phyloP scores from a whole-genome alignment of 257 asterid species.

The Lithospermum erythrorhizon region DNA sequence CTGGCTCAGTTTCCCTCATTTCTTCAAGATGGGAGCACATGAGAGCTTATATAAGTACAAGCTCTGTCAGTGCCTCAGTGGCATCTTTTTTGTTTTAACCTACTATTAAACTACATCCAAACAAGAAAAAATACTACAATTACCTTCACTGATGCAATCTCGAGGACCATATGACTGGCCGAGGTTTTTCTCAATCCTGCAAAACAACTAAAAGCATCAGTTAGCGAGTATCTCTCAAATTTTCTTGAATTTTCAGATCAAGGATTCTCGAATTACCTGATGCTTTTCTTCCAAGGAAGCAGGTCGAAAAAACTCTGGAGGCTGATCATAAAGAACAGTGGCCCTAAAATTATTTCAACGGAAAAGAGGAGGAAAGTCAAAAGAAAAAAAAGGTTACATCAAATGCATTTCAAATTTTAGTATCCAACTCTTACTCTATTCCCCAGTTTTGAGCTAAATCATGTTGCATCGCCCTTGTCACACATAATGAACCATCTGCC shows the following conservation, averaged over 20 bases:
- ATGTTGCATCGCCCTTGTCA: conserved; percentile 95
- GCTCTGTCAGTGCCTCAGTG: background rate
- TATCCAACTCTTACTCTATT: conserved; percentile 45
- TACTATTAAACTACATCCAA: conserved; percentile 9
- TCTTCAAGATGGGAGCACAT: conserved; percentile 17
- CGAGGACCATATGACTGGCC: conserved; percentile 42
- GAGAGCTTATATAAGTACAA: conserved; percentile 8
- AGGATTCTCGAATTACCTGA: conserved; percentile 38
- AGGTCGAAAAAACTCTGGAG: conserved; percentile 89
- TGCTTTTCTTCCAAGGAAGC: conserved; percentile 73
- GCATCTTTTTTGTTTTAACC: background rate
- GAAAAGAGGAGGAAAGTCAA: conserved; percentile 3
- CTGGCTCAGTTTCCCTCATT: conserved; percentile 25
- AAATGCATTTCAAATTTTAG: conserved; percentile 2
- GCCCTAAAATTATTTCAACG: conserved; percentile 41
- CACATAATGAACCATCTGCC: conserved; percentile 94
- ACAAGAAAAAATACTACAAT: conserved; percentile 10
- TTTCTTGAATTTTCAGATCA: conserved; percentile 14
- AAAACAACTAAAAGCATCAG: conserved; percentile 54
- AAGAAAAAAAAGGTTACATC: conserved; percentile 4
- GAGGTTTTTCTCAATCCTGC: conserved; percentile 60
- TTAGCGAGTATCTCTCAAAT: conserved; percentile 18
- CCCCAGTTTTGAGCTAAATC: conserved; percentile 95
- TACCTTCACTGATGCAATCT: conserved; percentile 81
- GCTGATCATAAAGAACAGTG: conserved; percentile 82